Percentiles rank a stretch among this genome's conserved stretches.
Evolutionary conservation across 306 rosid genomes (phyloP).

Genomic region (Betula pendula): DNA sequence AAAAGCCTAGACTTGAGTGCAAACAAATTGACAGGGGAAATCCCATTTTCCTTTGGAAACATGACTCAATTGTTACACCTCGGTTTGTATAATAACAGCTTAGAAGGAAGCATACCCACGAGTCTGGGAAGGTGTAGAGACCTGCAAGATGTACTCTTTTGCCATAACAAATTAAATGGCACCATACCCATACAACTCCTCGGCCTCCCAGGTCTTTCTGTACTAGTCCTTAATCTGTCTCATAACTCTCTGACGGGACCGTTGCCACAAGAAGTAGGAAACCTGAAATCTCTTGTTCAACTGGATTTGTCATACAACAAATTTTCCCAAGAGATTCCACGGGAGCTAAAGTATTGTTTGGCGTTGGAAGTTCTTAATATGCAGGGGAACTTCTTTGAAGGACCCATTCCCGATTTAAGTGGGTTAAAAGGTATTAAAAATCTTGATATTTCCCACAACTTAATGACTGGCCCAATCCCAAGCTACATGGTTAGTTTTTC

Average conservation of each 20-base stretch:
- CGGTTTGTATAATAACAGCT: neutral
- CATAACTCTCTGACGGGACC: neutral
- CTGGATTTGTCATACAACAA: neutral
- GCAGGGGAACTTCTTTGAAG: neutral
- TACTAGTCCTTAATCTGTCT: neutral
- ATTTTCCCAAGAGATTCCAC: neutral
- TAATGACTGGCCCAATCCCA: neutral
- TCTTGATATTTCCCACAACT: neutral
- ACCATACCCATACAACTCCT: neutral
- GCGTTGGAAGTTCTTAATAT: neutral
- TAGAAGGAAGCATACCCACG: neutral
- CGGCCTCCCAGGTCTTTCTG: neutral
- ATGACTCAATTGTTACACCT: neutral
- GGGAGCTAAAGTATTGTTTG: neutral
- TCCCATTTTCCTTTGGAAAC: neutral
- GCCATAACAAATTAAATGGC: neutral
- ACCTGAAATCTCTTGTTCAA: neutral
- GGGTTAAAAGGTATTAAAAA: neutral
- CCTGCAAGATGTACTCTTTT: neutral
- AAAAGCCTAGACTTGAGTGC: rapidly evolving
- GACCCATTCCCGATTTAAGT: neutral
- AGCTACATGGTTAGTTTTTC: neutral
- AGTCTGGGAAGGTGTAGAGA: neutral
- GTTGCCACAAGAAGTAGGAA: neutral
- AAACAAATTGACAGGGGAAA: neutral